Conservation (phyloP, 2,329 filamentous ascomycete genomes). For the Neonectria coccinea region DNA sequence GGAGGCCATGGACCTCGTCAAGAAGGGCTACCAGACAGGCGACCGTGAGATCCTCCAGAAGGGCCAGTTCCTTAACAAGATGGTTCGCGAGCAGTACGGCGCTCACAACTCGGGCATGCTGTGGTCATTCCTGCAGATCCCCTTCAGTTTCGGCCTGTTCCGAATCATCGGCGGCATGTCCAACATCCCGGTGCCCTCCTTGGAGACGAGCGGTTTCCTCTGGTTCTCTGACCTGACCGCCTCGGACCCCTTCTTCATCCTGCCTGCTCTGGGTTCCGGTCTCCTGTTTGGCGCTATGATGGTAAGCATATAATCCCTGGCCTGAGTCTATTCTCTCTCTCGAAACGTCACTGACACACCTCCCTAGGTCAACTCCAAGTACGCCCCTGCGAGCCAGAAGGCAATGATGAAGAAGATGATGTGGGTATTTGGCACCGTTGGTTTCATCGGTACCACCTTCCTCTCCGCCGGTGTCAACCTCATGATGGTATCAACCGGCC, state of each 20-base stretch:
- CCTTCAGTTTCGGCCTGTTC: slow-evolving; percentile 85
- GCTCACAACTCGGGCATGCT: slow-evolving; percentile 50
- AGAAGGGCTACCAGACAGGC: slow-evolving; percentile 52
- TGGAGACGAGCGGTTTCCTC: slow-evolving; percentile 75
- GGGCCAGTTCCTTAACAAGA: slow-evolving; percentile 50
- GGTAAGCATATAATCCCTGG: slow-evolving; percentile 48
- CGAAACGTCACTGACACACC: slow-evolving; percentile 25
- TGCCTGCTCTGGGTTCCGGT: slow-evolving; percentile 72
- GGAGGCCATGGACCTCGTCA: slow-evolving; percentile 62
- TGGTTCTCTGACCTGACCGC: slow-evolving; percentile 86
- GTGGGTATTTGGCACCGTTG: slow-evolving; percentile 57
- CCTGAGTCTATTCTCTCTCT: accelerated
- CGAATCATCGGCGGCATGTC: slow-evolving; percentile 80
- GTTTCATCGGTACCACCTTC: slow-evolving; percentile 60
- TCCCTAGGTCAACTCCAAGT: slow-evolving; percentile 52
- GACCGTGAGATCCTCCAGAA: slow-evolving; percentile 58
- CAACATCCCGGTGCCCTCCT: slow-evolving; percentile 80
- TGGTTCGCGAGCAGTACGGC: slow-evolving; percentile 53
- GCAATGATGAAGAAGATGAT: slow-evolving; percentile 57
- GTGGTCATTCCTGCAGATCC: slow-evolving; percentile 61
- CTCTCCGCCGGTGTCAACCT: slow-evolving; percentile 62
- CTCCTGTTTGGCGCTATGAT: slow-evolving; percentile 69
- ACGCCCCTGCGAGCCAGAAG: slow-evolving; percentile 48
- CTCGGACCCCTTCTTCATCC: slow-evolving; percentile 80
- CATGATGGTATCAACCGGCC: slow-evolving; percentile 58